Evolutionary conservation across 306 rosid genomes (phyloP).

Genomic region (Psophocarpus tetragonolobus): DNA sequence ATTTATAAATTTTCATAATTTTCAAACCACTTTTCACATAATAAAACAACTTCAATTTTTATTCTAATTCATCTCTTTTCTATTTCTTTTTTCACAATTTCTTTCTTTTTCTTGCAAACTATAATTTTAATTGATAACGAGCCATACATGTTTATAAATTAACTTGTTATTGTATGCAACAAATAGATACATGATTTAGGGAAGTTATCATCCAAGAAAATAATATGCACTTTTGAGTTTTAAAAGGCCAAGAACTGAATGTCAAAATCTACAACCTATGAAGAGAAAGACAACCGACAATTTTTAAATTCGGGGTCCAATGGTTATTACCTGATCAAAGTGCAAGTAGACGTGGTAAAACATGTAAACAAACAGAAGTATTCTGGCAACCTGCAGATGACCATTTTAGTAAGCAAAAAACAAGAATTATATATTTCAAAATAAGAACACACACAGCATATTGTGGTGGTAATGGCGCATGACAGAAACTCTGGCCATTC

Average conservation of each 20-base stretch:
- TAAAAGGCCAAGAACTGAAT: background rate
- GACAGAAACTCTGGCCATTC: too few relatives aligned
- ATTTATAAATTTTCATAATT: too few relatives aligned
- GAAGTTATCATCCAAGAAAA: background rate
- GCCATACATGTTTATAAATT: background rate
- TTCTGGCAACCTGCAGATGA: conserved; percentile 80
- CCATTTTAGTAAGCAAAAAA: conserved; percentile 20
- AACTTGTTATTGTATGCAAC: background rate
- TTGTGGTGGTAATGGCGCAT: too few relatives aligned
- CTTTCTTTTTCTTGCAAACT: too few relatives aligned
- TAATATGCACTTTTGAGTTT: background rate
- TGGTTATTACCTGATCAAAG: conserved; percentile 69
- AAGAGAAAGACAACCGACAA: background rate
- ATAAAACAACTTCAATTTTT: too few relatives aligned
- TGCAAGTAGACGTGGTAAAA: conserved; percentile 86
- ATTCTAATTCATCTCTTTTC: too few relatives aligned
- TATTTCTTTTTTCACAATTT: too few relatives aligned
- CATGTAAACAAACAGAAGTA: conserved; percentile 73
- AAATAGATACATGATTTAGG: background rate
- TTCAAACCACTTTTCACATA: too few relatives aligned
- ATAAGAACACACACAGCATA: too few relatives aligned
- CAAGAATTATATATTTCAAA: background rate
- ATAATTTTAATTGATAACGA: background rate
- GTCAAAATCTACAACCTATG: background rate
- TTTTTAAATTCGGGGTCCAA: background rate